Conservation (phyloP, 192 early-diverging fungal genomes). For the Backusella psychrophila region DNA sequence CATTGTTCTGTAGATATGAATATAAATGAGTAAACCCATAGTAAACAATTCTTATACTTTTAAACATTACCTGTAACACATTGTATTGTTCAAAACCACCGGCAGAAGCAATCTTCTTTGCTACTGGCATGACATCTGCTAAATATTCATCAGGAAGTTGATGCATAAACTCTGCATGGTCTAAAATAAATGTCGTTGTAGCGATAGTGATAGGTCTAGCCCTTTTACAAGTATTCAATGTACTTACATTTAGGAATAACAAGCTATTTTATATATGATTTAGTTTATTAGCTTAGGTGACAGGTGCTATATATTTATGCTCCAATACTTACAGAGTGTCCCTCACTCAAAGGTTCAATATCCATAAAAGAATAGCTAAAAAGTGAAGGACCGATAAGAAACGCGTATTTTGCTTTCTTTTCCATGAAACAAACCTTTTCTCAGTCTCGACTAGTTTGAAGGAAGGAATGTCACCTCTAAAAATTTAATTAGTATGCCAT, state of each 20-base stretch:
- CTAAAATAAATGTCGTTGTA: constrained; percentile 15
- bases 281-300: not conserved
- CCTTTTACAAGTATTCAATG: not conserved
- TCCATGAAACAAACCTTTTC: constrained; percentile 40
- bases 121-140: constrained; percentile 78
- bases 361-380: constrained; percentile 77
- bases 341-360: constrained; percentile 71
- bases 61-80: constrained; percentile 68
- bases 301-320: not conserved
- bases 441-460: constrained; percentile 82
- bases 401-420: not conserved
- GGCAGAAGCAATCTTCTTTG: constrained; percentile 84
- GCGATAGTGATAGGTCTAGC: not conserved
- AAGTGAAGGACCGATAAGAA: not conserved
- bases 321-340: constrained; percentile 57
- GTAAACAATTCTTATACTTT: not conserved
- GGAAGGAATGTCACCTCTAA: constrained; percentile 77
- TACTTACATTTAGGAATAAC: constrained; percentile 67
- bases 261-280: constrained; percentile 38
- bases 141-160: constrained; percentile 87
- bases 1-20: constrained; percentile 46
- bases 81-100: constrained; percentile 79
- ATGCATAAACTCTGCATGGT: constrained; percentile 89
- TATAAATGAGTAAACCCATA: not conserved
- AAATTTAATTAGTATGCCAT: not conserved